Conservation (phyloP, 208 protist genomes). For the Leishmania amazonensis region DNA sequence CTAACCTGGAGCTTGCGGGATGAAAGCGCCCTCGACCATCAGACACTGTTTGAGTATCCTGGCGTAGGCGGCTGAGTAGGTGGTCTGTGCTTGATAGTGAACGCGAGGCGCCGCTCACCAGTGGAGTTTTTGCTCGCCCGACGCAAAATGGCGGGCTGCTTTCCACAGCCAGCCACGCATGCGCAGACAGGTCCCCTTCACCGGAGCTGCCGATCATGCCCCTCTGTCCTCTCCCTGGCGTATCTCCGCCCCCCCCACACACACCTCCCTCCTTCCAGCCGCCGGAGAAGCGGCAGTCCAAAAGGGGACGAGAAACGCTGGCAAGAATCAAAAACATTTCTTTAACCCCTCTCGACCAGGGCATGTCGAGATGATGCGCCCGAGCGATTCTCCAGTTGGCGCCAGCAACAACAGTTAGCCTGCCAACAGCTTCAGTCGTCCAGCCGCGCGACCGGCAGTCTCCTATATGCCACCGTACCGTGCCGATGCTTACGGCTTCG, state of each 20-base stretch:
- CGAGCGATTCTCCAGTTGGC: neutral
- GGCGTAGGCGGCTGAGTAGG: neutral
- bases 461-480: constrained; percentile 26
- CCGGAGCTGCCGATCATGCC: neutral
- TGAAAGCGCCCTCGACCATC: neutral
- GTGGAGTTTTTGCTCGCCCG: neutral
- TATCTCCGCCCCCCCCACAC: neutral
- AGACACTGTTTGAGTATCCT: neutral
- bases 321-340: neutral
- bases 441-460: neutral
- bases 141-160: neutral
- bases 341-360: neutral
- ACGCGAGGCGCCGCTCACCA: neutral
- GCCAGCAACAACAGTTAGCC: neutral
- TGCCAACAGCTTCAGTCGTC: neutral
- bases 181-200: neutral
- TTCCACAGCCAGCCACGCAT: neutral
- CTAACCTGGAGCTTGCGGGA: neutral
- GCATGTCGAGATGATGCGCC: neutral
- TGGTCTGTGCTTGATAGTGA: neutral
- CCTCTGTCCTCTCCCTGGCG: neutral
- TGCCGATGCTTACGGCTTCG: constrained; percentile 9
- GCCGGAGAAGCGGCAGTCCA: neutral
- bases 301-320: neutral
- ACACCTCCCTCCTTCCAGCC: neutral